Evolutionary conservation across 208 protist genomes (phyloP).

Genomic region (Acanthamoeba healyi): DNA sequence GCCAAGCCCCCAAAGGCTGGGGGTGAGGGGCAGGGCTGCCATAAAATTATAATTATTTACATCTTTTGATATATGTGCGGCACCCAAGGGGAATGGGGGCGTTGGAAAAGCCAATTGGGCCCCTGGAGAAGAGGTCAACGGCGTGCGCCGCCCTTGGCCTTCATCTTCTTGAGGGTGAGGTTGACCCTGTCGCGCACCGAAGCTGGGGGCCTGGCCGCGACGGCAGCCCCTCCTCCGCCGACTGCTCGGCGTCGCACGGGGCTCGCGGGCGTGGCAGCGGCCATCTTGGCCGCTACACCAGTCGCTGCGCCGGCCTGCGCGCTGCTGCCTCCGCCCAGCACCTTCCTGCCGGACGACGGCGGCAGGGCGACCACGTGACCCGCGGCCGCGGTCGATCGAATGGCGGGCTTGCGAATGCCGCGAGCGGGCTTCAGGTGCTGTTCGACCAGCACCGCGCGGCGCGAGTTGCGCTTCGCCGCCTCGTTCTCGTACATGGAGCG

Average conservation of each 20-base stretch:
- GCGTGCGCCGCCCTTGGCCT: background rate
- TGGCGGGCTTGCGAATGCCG: background rate
- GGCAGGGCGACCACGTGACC: background rate
- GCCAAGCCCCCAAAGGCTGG: too few species aligned
- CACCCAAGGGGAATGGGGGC: too few species aligned
- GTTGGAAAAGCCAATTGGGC: background rate
- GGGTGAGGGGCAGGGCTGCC: too few species aligned
- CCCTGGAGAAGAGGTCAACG: background rate
- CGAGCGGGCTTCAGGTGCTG: background rate
- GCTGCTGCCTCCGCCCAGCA: background rate
- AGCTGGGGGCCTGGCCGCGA: background rate
- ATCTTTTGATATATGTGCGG: background rate
- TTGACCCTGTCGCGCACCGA: slow-evolving; percentile 47
- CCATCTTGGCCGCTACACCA: background rate
- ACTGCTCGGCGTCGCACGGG: background rate
- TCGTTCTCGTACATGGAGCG: slow-evolving; percentile 35
- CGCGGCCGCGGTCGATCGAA: background rate
- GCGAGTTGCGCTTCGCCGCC: background rate
- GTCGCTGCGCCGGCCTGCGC: background rate
- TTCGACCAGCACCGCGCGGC: background rate
- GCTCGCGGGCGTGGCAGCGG: background rate
- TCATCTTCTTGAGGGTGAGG: slow-evolving; percentile 1
- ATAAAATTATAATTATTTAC: background rate
- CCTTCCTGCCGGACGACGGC: background rate
- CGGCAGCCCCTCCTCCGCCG: background rate